These are phyloP conservation scores for Closterium sp. DNA, from an alignment of 139 green algal species.

Conservation along the genomic window DNA sequence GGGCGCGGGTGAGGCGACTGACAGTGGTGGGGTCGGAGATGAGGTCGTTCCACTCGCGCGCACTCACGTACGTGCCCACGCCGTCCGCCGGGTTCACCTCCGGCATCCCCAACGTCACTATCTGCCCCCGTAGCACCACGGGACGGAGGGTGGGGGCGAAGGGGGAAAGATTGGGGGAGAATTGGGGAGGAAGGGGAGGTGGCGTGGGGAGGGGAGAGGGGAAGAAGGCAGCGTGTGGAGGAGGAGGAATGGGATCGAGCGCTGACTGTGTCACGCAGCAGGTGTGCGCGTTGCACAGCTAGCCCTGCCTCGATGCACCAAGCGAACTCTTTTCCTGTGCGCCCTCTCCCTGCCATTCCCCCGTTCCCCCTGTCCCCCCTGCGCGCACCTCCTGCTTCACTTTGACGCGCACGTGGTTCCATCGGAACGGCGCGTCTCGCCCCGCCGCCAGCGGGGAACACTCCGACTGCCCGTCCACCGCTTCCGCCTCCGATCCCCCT, in stretches of 20 bases:
- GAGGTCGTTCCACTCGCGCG: constrained; percentile 32
- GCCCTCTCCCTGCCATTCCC: background rate
- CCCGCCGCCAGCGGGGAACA: constrained; percentile 2
- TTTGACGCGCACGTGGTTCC: constrained; percentile 45
- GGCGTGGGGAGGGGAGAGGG: background rate
- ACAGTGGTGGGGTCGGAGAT: constrained; percentile 26
- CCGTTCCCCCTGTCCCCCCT: background rate
- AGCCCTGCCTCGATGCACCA: no score
- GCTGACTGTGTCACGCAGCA: background rate
- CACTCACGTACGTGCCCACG: constrained; percentile 30
- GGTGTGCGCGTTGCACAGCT: background rate
- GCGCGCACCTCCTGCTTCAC: constrained; percentile 45
- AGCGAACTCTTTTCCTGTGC: background rate
- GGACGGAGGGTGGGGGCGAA: background rate
- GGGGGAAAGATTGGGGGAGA: background rate
- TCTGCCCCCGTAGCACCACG: background rate
- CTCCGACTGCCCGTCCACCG: background rate
- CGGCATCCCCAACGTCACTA: constrained; percentile 5
- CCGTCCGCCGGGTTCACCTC: background rate
- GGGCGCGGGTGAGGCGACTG: background rate
- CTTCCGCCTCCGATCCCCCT: background rate
- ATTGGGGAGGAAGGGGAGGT: background rate
- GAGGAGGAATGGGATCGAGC: background rate
- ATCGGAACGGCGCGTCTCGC: constrained; percentile 25
- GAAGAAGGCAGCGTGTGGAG: background rate